Evolutionary conservation across 306 rosid species (phyloP).

Genomic region (Rosa rugosa): DNA sequence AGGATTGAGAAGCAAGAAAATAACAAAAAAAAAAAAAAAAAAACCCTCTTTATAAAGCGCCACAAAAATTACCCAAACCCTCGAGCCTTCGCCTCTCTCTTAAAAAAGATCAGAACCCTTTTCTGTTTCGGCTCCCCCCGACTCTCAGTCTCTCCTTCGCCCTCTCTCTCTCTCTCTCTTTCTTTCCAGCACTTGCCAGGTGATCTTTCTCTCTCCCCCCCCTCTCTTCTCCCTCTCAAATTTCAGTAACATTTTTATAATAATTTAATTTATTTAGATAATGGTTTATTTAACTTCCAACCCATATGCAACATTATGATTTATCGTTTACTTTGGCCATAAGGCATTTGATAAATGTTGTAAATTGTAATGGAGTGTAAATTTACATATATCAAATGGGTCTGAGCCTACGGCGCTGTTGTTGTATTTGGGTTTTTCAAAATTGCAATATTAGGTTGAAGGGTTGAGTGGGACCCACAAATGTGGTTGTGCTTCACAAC

Average conservation of each 20-base stretch:
- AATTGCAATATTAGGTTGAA: background rate
- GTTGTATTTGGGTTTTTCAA: background rate
- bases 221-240: background rate
- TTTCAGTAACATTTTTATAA: background rate
- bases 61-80: background rate
- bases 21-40: background rate
- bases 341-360: background rate
- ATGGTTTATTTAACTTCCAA: background rate
- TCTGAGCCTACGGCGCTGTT: background rate
- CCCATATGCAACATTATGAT: background rate
- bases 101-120: background rate
- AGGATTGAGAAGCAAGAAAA: slow-evolving; percentile 3
- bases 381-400: slow-evolving; percentile 1
- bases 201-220: background rate
- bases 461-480: background rate
- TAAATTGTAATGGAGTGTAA: background rate
- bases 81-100: background rate
- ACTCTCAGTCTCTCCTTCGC: background rate
- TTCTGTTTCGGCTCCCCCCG: background rate
- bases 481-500: background rate
- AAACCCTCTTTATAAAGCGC: background rate
- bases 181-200: slow-evolving; percentile 4
- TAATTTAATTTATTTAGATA: background rate
- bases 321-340: background rate
- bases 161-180: background rate